phyloP scores from a whole-genome alignment of 352 stramenopile species.

The Globisporangium polare region DNA sequence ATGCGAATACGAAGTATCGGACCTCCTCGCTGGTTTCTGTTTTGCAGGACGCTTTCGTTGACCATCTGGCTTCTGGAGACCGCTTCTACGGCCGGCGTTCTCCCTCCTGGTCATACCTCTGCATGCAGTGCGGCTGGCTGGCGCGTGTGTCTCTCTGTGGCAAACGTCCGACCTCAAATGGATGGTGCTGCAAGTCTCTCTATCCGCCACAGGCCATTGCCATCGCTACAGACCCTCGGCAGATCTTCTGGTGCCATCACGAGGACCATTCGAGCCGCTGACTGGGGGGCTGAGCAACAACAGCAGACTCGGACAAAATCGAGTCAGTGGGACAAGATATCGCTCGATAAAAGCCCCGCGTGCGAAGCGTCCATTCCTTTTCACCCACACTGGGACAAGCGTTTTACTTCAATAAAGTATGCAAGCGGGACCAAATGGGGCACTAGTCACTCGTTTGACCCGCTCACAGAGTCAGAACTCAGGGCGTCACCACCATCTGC shows the following conservation, averaged over 20 bases:
- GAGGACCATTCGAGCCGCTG: too few species aligned
- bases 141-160: too few species aligned
- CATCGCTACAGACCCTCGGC: too few species aligned
- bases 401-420: not conserved
- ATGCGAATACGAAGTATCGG: not conserved
- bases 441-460: too few species aligned
- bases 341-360: not conserved
- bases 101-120: too few species aligned
- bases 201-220: too few species aligned
- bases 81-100: not conserved
- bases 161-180: too few species aligned
- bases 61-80: not conserved
- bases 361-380: not conserved
- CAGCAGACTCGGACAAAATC: too few species aligned
- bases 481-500: not conserved
- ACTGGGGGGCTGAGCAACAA: too few species aligned
- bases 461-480: not conserved
- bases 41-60: not conserved
- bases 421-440: not conserved
- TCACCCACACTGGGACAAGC: not conserved
- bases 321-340: not conserved
- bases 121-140: too few species aligned
- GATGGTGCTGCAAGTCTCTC: too few species aligned
- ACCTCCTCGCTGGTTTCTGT: not conserved
- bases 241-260: too few species aligned